Conservation (phyloP, 495 filamentous ascomycete genomes). For the Trichoderma gamsii region DNA sequence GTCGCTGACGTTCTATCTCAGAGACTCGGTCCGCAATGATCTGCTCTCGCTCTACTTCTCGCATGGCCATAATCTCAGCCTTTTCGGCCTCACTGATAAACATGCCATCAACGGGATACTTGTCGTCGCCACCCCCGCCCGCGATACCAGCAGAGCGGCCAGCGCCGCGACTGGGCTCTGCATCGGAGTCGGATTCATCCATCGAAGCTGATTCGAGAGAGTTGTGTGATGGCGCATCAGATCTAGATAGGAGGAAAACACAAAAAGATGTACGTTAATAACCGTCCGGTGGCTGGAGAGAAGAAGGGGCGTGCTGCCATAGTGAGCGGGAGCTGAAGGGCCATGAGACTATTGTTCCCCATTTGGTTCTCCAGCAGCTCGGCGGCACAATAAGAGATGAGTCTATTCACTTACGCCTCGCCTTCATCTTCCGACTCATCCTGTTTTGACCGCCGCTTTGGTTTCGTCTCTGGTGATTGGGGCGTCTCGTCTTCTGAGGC, state of each 20-base stretch:
- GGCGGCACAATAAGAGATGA: conserved; percentile 17
- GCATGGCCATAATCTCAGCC: conserved; percentile 73
- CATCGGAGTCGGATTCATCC: conserved; percentile 80
- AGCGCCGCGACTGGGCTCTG: conserved; percentile 43
- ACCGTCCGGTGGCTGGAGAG: not conserved
- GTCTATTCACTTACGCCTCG: conserved; percentile 64
- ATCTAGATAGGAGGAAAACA: not conserved
- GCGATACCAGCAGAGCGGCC: conserved; percentile 50
- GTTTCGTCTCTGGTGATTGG: conserved; percentile 45
- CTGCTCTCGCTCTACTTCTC: conserved; percentile 84
- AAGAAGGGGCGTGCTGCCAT: not conserved
- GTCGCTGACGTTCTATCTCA: conserved; percentile 68
- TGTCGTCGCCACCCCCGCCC: conserved; percentile 53
- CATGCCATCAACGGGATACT: conserved; percentile 84
- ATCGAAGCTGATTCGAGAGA: conserved; percentile 81
- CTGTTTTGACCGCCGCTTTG: conserved; percentile 38
- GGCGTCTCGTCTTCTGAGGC: conserved; percentile 32
- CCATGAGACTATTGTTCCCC: not conserved
- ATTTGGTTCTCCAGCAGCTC: not conserved
- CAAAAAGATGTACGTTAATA: not conserved
- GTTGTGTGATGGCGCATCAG: conserved; percentile 50
- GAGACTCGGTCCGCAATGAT: conserved; percentile 84
- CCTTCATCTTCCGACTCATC: conserved; percentile 71
- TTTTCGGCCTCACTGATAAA: conserved; percentile 77
- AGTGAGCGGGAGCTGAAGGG: not conserved